These are phyloP conservation scores for Eucalyptus coolabah DNA, from an alignment of 345 rosid genomes.

Conservation along the genomic window DNA sequence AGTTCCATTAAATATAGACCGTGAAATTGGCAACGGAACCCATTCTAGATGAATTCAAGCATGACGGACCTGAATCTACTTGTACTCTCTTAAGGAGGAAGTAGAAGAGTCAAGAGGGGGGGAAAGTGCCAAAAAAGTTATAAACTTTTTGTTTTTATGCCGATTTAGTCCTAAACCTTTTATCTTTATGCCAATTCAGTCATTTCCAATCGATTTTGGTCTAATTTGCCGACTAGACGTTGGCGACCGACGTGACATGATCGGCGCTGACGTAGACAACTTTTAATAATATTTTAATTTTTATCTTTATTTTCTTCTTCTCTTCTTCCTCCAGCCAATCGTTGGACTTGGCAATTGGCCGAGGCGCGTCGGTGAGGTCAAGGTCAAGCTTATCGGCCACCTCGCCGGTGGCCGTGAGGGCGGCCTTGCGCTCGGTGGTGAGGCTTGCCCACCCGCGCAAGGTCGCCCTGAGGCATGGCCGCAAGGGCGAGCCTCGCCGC, in stretches of 20 bases:
- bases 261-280: accelerated
- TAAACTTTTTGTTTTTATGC: no score
- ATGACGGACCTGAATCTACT: not conserved
- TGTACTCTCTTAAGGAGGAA: not conserved
- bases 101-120: not conserved
- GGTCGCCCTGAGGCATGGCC: accelerated
- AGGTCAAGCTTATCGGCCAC: accelerated
- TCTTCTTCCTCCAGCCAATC: accelerated
- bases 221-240: accelerated
- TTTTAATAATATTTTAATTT: no score
- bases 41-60: not conserved
- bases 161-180: no score
- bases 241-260: accelerated
- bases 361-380: accelerated
- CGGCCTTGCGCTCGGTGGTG: accelerated
- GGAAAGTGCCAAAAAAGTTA: no score
- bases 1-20: not conserved
- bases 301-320: no score
- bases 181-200: accelerated
- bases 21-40: accelerated
- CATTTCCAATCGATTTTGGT: no score
- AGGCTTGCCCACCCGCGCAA: accelerated
- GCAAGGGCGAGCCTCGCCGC: no score
- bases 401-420: accelerated
- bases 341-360: no score